phyloP scores from a whole-genome alignment of 2,329 filamentous ascomycete genomes.

The Clarireedia monteithiana region DNA sequence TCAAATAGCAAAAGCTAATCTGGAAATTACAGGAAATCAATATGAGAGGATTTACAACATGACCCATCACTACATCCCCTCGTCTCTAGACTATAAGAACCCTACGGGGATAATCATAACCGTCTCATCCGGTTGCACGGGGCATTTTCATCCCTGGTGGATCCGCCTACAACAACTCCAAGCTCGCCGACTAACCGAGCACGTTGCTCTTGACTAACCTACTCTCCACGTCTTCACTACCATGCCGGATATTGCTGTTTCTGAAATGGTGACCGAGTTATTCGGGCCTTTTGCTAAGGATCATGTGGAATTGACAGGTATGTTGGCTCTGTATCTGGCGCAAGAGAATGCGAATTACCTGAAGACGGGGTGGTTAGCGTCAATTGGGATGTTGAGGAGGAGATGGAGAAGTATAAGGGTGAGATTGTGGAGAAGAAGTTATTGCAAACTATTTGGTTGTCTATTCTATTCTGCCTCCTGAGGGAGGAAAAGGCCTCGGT shows the following conservation, averaged over 20 bases:
- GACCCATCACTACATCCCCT: not conserved
- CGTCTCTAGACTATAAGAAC: not conserved
- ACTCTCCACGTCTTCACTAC: constrained; percentile 37
- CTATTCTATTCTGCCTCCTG: not conserved
- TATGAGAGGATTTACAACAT: constrained; percentile 3
- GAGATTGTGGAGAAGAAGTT: constrained; percentile 25
- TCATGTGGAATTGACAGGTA: constrained; percentile 27
- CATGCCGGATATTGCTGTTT: constrained; percentile 40
- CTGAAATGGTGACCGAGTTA: constrained; percentile 31
- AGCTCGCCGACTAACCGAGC: not conserved
- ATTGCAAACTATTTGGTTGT: constrained; percentile 12
- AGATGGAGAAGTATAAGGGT: constrained; percentile 25
- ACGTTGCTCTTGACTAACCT: constrained; percentile 32
- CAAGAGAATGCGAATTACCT: constrained; percentile 29
- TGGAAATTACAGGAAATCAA: not conserved
- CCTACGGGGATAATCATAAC: not conserved
- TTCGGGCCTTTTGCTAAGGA: constrained; percentile 31
- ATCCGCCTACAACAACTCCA: not conserved
- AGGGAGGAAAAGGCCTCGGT: not conserved
- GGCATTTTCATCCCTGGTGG: not conserved
- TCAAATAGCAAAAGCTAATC: not conserved
- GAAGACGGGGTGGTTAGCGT: constrained; percentile 22
- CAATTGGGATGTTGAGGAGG: constrained; percentile 32
- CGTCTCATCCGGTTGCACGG: not conserved
- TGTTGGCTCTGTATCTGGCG: constrained; percentile 27